Conservation (phyloP, 148 eudicot species). For the Rhododendron mucronatum region DNA sequence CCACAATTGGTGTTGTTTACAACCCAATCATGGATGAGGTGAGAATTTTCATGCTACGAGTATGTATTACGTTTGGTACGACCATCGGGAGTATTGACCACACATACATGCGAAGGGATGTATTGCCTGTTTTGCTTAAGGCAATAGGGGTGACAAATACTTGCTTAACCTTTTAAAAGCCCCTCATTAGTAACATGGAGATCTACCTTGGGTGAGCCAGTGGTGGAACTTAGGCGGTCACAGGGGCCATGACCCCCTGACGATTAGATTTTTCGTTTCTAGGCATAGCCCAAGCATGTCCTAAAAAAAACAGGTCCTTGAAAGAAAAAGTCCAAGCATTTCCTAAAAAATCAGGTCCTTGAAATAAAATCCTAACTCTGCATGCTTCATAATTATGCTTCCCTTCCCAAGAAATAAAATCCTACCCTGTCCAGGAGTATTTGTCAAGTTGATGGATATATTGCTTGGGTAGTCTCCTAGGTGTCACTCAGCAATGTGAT, state of each 20-base stretch:
- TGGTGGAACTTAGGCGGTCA: background rate
- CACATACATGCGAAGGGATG: background rate
- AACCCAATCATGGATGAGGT: conserved; percentile 96
- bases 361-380: background rate
- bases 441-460: background rate
- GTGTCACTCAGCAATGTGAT: background rate
- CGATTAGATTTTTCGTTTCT: background rate
- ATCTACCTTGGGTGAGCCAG: background rate
- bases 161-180: background rate
- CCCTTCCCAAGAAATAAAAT: background rate
- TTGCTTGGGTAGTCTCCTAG: background rate
- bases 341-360: background rate
- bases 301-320: background rate
- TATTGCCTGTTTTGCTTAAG: background rate
- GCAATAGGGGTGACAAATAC: background rate
- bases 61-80: background rate
- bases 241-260: background rate
- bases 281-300: background rate
- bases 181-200: background rate
- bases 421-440: background rate
- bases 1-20: conserved; percentile 85
- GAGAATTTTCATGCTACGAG: background rate
- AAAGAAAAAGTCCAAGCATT: background rate
- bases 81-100: background rate
- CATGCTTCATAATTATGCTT: background rate